Conservation (phyloP, 83 land plant genomes). For the Picea abies region DNA sequence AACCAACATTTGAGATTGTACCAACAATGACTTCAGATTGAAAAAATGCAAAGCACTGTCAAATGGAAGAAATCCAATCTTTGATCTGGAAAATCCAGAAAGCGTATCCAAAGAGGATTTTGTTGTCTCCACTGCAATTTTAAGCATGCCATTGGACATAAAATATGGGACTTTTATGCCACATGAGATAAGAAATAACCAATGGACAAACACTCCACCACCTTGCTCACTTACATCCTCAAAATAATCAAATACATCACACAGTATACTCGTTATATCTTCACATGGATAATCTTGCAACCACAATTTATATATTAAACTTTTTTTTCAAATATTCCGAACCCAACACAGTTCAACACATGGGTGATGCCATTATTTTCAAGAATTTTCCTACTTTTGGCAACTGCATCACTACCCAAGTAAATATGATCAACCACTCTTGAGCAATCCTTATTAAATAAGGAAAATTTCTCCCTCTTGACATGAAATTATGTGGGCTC, state of each 20-base stretch:
- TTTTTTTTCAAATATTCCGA: slow-evolving; percentile 21
- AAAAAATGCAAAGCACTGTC: too few species aligned
- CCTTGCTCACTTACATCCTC: slow-evolving; percentile 20
- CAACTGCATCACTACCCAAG: slow-evolving; percentile 39
- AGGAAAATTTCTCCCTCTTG: slow-evolving; percentile 27
- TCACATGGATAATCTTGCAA: slow-evolving; percentile 30
- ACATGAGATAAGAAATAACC: slow-evolving; percentile 40
- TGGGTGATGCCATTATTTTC: slow-evolving; percentile 31
- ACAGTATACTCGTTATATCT: slow-evolving; percentile 27
- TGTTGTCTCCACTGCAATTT: too few species aligned
- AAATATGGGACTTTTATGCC: slow-evolving; percentile 20
- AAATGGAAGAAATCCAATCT: too few species aligned
- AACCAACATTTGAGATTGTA: too few species aligned
- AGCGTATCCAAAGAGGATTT: too few species aligned
- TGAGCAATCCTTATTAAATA: slow-evolving; percentile 27
- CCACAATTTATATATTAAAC: slow-evolving; percentile 26
- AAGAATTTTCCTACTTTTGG: slow-evolving; percentile 25
- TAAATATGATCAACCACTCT: slow-evolving; percentile 36
- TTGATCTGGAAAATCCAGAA: too few species aligned
- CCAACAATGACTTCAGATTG: too few species aligned
- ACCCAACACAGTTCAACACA: slow-evolving; percentile 37
- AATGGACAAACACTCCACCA: slow-evolving; percentile 40
- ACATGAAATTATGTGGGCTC: slow-evolving; percentile 19
- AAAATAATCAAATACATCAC: slow-evolving; percentile 33
- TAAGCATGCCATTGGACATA: too few species aligned